phyloP scores from a whole-genome alignment of 2,329 filamentous ascomycete genomes.

The Chaetomium strumarium region DNA sequence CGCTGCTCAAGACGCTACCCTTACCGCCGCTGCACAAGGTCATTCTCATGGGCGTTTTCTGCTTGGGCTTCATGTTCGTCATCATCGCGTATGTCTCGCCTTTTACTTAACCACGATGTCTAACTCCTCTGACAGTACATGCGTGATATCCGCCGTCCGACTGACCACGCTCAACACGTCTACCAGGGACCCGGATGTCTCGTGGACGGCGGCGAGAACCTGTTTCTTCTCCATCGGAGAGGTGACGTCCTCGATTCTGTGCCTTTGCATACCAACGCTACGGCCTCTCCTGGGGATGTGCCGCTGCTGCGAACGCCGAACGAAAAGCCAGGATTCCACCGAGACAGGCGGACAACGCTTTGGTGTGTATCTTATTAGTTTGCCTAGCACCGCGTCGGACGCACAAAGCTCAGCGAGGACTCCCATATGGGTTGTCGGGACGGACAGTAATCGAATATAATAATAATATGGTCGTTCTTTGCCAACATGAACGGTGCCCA shows the following conservation, averaged over 20 bases:
- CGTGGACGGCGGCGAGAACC: neutral
- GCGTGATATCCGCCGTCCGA: conserved; percentile 4
- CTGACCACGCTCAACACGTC: neutral
- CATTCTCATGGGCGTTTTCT: conserved; percentile 31
- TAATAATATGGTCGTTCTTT: no score
- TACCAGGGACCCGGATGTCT: neutral
- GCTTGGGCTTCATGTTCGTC: conserved; percentile 31
- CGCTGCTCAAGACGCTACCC: conserved; percentile 28
- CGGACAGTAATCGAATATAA: no score
- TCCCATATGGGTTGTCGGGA: no score
- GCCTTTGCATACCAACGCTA: conserved; percentile 10
- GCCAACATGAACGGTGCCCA: no score
- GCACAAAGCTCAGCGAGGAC: no score
- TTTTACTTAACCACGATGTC: neutral
- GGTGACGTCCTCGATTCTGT: conserved; percentile 7
- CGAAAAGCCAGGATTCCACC: no score
- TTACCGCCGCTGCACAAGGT: conserved; percentile 29
- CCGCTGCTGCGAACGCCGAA: no score
- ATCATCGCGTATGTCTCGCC: no score
- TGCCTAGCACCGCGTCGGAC: no score
- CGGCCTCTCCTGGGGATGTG: conserved; percentile 6
- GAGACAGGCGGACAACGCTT: no score
- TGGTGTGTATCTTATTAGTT: no score
- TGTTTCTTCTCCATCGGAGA: conserved; percentile 2
- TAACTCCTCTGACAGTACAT: conserved; percentile 7